Conservation (phyloP, 768 basidiomycete genomes). For the Rhodotorula diobovata region DNA sequence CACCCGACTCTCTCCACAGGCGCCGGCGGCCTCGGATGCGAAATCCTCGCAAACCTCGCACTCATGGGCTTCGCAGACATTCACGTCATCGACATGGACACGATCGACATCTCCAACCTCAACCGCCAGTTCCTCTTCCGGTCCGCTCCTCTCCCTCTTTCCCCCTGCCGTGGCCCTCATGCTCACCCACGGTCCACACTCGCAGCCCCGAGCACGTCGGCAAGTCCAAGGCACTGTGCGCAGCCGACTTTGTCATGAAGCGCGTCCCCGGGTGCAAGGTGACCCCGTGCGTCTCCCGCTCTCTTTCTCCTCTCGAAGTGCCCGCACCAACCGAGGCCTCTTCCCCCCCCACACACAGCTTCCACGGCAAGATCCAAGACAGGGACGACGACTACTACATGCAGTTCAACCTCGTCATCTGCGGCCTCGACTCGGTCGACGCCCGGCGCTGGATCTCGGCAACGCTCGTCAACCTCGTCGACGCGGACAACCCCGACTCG, state of each 20-base stretch:
- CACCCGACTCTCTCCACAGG: constrained; percentile 48
- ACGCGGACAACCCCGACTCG: constrained; percentile 85
- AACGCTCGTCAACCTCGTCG: constrained; percentile 89
- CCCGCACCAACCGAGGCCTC: too few relatives aligned
- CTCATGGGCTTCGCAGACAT: constrained; percentile 96
- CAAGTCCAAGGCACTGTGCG: constrained; percentile 83
- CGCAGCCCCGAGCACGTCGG: constrained; percentile 83
- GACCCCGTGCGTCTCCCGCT: constrained; percentile 66
- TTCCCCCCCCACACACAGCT: constrained; percentile 53
- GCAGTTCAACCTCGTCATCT: constrained; percentile 95
- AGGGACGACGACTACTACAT: constrained; percentile 90
- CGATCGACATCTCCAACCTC: constrained; percentile 97
- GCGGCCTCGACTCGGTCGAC: constrained; percentile 94
- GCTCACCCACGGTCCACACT: background rate
- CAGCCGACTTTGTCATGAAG: constrained; percentile 94
- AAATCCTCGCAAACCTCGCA: constrained; percentile 94
- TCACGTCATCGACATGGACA: constrained; percentile 99
- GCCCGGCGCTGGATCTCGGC: constrained; percentile 98
- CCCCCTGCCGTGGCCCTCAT: background rate
- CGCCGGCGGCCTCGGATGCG: constrained; percentile 91
- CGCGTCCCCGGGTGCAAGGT: constrained; percentile 94
- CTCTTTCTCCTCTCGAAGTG: background rate
- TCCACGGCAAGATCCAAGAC: constrained; percentile 97
- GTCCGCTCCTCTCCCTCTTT: constrained; percentile 48
- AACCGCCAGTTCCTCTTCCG: constrained; percentile 98